Percentiles rank a stretch among this genome's conserved stretches.
These are phyloP conservation scores for Nitzschia palea DNA, from an alignment of 108 stramenopile species.

Conservation along the genomic window DNA sequence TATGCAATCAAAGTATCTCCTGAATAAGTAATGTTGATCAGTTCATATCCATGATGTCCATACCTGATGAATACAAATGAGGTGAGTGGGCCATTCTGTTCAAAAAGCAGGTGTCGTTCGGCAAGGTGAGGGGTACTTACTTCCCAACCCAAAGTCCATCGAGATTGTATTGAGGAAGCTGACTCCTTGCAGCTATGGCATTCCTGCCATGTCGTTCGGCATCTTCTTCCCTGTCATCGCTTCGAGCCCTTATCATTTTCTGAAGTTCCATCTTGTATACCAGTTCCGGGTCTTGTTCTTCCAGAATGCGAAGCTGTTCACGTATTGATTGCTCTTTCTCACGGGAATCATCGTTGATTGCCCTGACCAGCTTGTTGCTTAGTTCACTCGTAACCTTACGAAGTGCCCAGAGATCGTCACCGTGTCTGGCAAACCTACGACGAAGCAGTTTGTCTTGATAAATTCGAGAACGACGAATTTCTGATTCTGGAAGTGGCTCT, in stretches of 20 bases:
- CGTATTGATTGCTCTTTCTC: conserved; percentile 33
- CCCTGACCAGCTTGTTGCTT: conserved; percentile 32
- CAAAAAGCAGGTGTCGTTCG: too few species aligned
- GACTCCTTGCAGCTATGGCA: conserved; percentile 46
- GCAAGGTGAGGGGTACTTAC: too few species aligned
- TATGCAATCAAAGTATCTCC: conserved; percentile 76
- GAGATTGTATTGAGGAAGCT: conserved; percentile 70
- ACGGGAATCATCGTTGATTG: conserved; percentile 20
- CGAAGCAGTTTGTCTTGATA: conserved; percentile 22
- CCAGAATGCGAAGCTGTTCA: conserved; percentile 36
- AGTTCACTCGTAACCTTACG: conserved; percentile 31
- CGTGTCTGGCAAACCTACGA: conserved; percentile 44
- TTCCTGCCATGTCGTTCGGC: conserved; percentile 33
- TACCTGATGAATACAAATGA: too few species aligned
- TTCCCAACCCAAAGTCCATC: conserved; percentile 87
- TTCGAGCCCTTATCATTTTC: conserved; percentile 33
- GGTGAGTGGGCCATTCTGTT: too few species aligned
- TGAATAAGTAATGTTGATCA: conserved; percentile 74
- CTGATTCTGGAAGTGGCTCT: conserved; percentile 32
- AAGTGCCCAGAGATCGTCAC: conserved; percentile 59
- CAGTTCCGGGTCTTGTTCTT: conserved; percentile 50
- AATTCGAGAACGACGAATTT: conserved; percentile 33
- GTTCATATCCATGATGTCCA: conserved; percentile 67
- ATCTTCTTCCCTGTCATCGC: conserved; percentile 44
- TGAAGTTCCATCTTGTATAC: conserved; percentile 45